phyloP scores from a whole-genome alignment of 1,284 basidiomycete species.

The Microbotryum scabiosae region DNA sequence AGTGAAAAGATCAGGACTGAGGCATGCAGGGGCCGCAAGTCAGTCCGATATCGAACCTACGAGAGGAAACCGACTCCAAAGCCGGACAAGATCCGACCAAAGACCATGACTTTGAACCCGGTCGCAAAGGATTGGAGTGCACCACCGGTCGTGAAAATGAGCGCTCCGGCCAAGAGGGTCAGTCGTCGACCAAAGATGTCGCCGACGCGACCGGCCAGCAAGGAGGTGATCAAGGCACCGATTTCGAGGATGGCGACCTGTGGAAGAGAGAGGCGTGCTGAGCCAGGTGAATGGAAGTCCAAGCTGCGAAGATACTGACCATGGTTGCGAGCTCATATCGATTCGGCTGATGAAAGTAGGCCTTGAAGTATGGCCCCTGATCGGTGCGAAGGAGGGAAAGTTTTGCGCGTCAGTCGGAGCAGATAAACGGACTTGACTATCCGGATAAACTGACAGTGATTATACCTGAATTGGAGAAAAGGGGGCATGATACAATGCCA shows the following conservation, averaged over 20 bases:
- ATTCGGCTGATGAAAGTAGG: constrained; percentile 63
- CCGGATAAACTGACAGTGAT: constrained; percentile 1
- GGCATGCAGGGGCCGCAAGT: no score
- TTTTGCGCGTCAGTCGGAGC: neutral
- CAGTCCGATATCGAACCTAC: constrained; percentile 47
- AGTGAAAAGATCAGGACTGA: neutral
- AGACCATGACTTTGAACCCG: constrained; percentile 76
- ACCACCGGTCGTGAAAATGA: constrained; percentile 81
- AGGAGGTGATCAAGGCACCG: constrained; percentile 82
- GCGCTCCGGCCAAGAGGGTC: constrained; percentile 77
- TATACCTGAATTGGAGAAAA: constrained; percentile 15
- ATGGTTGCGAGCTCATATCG: constrained; percentile 59
- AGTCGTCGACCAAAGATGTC: constrained; percentile 79
- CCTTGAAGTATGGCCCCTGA: constrained; percentile 30
- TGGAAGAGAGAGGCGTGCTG: no score
- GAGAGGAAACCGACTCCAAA: constrained; percentile 89
- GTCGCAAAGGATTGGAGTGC: constrained; percentile 78
- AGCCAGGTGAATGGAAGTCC: neutral
- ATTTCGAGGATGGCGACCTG: constrained; percentile 52
- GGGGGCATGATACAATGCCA: constrained; percentile 8
- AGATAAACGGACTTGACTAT: neutral
- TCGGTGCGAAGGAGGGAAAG: neutral
- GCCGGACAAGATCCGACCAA: constrained; percentile 79
- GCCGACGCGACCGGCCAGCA: constrained; percentile 78
- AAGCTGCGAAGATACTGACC: constrained; percentile 61